Evolutionary conservation across 2,329 filamentous ascomycete species (phyloP), one percentile per base, ranked within the genome.

Genomic region (Fonsecaea monophora): DNA sequence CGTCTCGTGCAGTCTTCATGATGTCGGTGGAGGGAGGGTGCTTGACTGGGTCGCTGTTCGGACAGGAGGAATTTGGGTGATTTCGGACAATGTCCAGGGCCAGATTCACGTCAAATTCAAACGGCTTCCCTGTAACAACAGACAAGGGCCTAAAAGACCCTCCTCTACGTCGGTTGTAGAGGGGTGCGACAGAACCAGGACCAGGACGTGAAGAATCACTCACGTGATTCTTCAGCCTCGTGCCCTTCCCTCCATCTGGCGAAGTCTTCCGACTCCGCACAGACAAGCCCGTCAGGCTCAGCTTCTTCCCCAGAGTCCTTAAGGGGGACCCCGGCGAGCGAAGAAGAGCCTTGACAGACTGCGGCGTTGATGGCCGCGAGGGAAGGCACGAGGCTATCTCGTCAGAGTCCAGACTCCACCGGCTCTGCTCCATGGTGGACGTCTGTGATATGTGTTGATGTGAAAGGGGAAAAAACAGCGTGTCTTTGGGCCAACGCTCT

Each of bases 21-120:
- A 32, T 38, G 53, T 45, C 13, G 37, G 34, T 12, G 45, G 48
- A 40, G 54, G 21, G 30, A 54, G 7, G 40, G 37, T 62, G 50
- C 18, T 66, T 55, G 40, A 48, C 38, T n/a, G 45, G 62, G 45
- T 56, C 42, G 42, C 53, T 50, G 55, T 37, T 38, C 8, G 53
- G 48, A 25, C 61, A n/a, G 55, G 40, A 53, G 58, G 21, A 37
- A 48, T 50, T 25, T 25, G 45, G 50, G 10, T 66, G 62, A 37
- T 62, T 53, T 60, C 68, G 60, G 53, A 67, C 57, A 42, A 60
- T 57, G 45, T 70, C 66, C 62, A 72, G 60, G 5, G 61, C 64
- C 34, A 60, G 45, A 25, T 55, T 48, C 13, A 67, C 57, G 38
- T 73, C 67, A 56, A 69, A 67, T 53, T 71, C 57, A 48, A 73